A percentile compares a stretch with the other conserved stretches of the same genome.
phyloP scores from a whole-genome alignment of 805 yeast genomes.

The Schizosaccharomyces osmophilus region DNA sequence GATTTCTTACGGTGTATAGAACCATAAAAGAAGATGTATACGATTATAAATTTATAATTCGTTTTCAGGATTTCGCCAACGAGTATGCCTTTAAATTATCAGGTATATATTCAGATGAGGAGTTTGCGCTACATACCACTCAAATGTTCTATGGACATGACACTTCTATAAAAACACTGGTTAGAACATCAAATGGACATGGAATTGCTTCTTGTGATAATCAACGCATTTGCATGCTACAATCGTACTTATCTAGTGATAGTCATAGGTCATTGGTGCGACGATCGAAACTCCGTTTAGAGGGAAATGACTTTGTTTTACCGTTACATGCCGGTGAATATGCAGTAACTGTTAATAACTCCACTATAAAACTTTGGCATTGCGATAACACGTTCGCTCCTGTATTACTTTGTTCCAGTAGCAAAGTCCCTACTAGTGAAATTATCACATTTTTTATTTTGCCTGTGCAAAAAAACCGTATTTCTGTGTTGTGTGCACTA shows the following conservation, averaged over 20 bases:
- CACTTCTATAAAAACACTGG: not conserved
- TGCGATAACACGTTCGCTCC: not conserved
- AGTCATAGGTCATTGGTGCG: not conserved
- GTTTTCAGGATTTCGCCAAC: conserved; percentile 15
- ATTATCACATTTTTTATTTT: not conserved
- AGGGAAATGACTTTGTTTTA: conserved; percentile 3
- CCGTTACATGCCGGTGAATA: conserved; percentile 9
- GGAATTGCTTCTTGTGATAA: not conserved
- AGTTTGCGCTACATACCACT: not conserved
- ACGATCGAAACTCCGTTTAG: not conserved
- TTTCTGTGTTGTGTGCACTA: not conserved
- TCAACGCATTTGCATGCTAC: not conserved
- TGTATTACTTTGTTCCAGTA: not conserved
- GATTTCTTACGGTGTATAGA: not conserved
- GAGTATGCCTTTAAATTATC: not conserved
- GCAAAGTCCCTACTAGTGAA: not conserved
- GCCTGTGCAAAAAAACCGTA: not conserved
- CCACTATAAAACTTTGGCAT: conserved; percentile 3
- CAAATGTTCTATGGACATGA: not conserved
- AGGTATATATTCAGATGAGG: not conserved
- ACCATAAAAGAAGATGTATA: not conserved
- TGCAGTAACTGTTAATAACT: conserved; percentile 9
- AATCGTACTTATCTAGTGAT: not conserved
- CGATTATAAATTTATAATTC: conserved; percentile 11
- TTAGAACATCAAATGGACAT: not conserved